Evolutionary conservation across 208 protist genomes (phyloP).

Genomic region (Wallacemonas sp.): DNA sequence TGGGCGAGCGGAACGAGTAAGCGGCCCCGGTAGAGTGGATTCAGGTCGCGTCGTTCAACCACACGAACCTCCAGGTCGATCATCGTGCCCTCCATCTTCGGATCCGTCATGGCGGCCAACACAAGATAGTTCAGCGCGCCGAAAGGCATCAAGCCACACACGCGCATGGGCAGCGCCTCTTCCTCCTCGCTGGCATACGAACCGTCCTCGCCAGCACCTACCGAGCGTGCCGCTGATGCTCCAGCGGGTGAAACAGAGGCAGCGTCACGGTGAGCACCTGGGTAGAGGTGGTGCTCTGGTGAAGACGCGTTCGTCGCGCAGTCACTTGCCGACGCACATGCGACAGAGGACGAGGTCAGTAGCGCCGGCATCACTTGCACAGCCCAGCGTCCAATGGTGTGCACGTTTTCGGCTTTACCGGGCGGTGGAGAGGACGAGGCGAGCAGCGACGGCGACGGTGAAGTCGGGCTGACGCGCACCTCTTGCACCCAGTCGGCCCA

Average conservation of each 20-base stretch:
- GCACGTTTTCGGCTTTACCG: too few relatives aligned
- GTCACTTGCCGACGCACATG: background rate
- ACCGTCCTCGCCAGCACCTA: too few relatives aligned
- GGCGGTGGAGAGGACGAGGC: slow-evolving; percentile 8
- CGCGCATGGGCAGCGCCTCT: slow-evolving; percentile 10
- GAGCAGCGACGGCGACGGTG: slow-evolving; percentile 8
- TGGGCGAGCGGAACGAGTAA: slow-evolving; percentile 50
- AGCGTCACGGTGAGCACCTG: background rate
- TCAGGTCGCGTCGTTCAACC: slow-evolving; percentile 45
- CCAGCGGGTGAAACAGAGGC: too few relatives aligned
- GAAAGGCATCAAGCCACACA: slow-evolving; percentile 67
- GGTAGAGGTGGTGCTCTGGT: slow-evolving; percentile 1
- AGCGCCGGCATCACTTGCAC: slow-evolving; percentile 15
- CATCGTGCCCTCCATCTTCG: slow-evolving; percentile 29
- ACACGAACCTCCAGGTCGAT: slow-evolving; percentile 68
- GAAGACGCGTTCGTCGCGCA: background rate
- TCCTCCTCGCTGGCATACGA: background rate
- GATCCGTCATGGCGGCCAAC: slow-evolving; percentile 36
- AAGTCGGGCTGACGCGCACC: slow-evolving; percentile 21
- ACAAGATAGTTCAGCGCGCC: slow-evolving; percentile 49
- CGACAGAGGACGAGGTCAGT: background rate
- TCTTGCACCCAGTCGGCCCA: slow-evolving; percentile 75
- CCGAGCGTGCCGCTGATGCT: too few relatives aligned
- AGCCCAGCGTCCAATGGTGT: slow-evolving; percentile 5
- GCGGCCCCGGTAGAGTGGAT: slow-evolving; percentile 50